Evolutionary conservation across 2,329 filamentous ascomycete genomes (phyloP), one percentile per base, ranked within the genome.

Genomic region (Tolypocladium amazonense): DNA sequence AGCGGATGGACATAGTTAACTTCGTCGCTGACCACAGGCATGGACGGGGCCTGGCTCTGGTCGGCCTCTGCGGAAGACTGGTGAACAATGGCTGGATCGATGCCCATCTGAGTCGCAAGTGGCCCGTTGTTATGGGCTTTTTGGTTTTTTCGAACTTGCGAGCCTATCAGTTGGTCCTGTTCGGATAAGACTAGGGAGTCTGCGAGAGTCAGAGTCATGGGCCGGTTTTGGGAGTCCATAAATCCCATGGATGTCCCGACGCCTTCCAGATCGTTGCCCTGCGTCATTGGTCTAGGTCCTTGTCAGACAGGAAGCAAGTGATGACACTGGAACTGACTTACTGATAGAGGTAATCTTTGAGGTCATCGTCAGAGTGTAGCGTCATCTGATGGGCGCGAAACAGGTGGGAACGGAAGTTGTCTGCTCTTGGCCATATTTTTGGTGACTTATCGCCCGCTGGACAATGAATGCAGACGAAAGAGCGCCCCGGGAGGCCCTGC

Each of bases 361-460:
- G 62, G 38, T 77, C 73, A 23, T 74, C 72, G 2, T 77, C 76
- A 3, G 69, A 61, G 4, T 61, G 60, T 12, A 78, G 69, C 1
- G 68, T 35, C 3, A 71, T 70, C 0, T 64, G 62, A 70, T 96
- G 92, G 66, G 90, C 84, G 14, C 87, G 82, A 56, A 76, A 78
- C 54, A 96, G 79, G 69, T 97, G 92, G 41, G 88, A 85, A 62
- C 87, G 87, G 71, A 96, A 96, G 68, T 97, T 97, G 72, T 97
- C 92, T 57, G 87, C 78, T 27, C 92, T 83, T 0, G 88, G 88
- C 90, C 90, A 96, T 41, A 80, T 75, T 70, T 95, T 96, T 1
- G 76, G 61, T 18, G 57, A 58, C 47, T 66, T 70, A 8, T 62
- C 33, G 7, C 45, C 47, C 4, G 37, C 12, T 9, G 0, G 14